A percentile compares a stretch with the other conserved stretches of the same genome.
Evolutionary conservation across 2,329 filamentous ascomycete genomes (phyloP).

Genomic region (Blumeriella jaapii): DNA sequence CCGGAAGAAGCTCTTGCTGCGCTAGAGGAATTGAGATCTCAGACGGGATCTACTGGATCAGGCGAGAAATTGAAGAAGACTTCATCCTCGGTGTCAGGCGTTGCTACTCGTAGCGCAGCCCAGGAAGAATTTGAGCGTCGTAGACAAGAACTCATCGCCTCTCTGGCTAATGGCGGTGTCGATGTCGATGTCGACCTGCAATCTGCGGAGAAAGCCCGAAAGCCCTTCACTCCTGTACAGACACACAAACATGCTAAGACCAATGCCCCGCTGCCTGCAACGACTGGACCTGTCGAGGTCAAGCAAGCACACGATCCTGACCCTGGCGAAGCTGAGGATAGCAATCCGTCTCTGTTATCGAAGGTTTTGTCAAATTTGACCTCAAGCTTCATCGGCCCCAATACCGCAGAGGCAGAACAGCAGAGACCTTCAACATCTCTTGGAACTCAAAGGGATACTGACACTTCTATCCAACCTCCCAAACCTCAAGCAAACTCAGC

Average conservation of each 20-base stretch:
- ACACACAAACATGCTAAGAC: background rate
- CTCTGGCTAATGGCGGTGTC: slow-evolving; percentile 40
- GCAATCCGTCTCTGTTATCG: background rate
- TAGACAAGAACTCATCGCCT: slow-evolving; percentile 38
- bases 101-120: slow-evolving; percentile 11
- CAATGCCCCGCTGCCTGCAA: background rate
- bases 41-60: slow-evolving; percentile 1
- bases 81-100: background rate
- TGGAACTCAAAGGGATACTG: slow-evolving; percentile 1
- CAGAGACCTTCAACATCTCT: slow-evolving; percentile 1
- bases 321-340: background rate
- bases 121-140: slow-evolving; percentile 36
- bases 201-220: slow-evolving; percentile 22
- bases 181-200: slow-evolving; percentile 33
- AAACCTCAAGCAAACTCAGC: slow-evolving; percentile 10
- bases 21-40: slow-evolving; percentile 15
- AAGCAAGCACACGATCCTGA: background rate
- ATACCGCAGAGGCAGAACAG: background rate
- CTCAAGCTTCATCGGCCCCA: background rate
- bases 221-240: background rate
- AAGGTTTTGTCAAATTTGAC: background rate
- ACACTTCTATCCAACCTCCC: slow-evolving; percentile 1
- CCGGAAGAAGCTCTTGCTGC: slow-evolving; percentile 17
- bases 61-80: background rate
- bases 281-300: background rate